phyloP scores from a whole-genome alignment of 1,139 yeast genomes.

The Nakaseomyces glabratus region DNA sequence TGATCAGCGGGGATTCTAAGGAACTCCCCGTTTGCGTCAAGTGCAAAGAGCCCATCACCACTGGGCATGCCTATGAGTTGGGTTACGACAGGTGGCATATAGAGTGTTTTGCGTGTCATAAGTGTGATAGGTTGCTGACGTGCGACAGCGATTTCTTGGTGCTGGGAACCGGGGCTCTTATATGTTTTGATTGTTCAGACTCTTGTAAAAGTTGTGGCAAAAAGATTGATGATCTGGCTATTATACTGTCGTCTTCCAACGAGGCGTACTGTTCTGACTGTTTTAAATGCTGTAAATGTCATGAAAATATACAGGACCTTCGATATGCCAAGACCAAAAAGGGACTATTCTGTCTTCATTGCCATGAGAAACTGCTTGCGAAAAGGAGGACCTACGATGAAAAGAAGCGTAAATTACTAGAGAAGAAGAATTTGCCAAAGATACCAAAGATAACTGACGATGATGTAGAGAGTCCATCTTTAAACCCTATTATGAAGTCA shows the following conservation, averaged over 20 bases:
- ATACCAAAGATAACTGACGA: conserved; percentile 2
- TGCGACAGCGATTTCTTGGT: conserved; percentile 86
- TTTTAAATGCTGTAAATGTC: conserved; percentile 86
- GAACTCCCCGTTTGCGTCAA: conserved; percentile 24
- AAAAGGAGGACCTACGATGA: conserved; percentile 34
- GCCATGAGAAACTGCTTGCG: conserved; percentile 71
- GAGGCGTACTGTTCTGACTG: conserved; percentile 91
- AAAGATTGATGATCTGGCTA: conserved; percentile 93
- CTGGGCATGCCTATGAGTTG: conserved; percentile 73
- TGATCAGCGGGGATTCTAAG: too few species aligned
- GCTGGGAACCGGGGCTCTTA: conserved; percentile 82
- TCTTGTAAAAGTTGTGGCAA: conserved; percentile 80
- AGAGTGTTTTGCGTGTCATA: conserved; percentile 81
- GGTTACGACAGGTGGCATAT: conserved; percentile 97
- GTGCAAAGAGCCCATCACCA: conserved; percentile 41
- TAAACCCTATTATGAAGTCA: not conserved
- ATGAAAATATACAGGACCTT: conserved; percentile 77
- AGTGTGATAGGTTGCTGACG: conserved; percentile 68
- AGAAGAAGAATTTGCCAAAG: conserved; percentile 8
- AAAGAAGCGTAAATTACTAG: conserved; percentile 24
- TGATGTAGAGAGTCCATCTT: not conserved
- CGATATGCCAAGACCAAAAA: conserved; percentile 89
- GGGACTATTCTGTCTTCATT: conserved; percentile 87
- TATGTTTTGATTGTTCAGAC: conserved; percentile 87
- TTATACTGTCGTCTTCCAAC: conserved; percentile 67